phyloP scores from a whole-genome alignment of 2,329 filamentous ascomycete genomes.

The Acarospora socialis region DNA sequence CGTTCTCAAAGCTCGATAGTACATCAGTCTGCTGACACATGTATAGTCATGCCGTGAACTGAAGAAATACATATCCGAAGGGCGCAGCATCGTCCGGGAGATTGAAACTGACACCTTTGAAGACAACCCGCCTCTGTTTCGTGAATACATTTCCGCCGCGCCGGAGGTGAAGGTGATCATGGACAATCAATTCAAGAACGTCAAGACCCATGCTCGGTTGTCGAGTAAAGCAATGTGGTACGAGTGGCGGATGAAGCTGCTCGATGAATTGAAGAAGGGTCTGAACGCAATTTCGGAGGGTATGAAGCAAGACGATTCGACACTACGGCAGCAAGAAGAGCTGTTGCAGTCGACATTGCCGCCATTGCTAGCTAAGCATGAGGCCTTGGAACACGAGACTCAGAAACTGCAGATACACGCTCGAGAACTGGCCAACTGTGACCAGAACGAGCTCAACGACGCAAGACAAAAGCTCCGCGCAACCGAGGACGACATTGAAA shows the following conservation, averaged over 20 bases:
- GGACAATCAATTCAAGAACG: slow-evolving; percentile 95
- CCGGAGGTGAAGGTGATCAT: slow-evolving; percentile 73
- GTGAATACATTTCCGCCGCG: slow-evolving; percentile 75
- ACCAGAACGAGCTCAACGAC: slow-evolving; percentile 61
- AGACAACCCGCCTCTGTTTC: slow-evolving; percentile 82
- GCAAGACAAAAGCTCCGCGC: slow-evolving; percentile 54
- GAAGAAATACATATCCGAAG: slow-evolving; percentile 92
- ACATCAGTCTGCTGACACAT: slow-evolving; percentile 12
- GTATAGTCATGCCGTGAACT: slow-evolving; percentile 70
- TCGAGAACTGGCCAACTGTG: slow-evolving; percentile 61
- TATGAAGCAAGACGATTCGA: slow-evolving; percentile 58
- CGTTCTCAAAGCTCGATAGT: neutral
- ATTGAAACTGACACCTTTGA: slow-evolving; percentile 81
- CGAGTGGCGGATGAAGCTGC: slow-evolving; percentile 85
- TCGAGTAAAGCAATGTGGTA: slow-evolving; percentile 97
- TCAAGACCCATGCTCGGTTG: slow-evolving; percentile 81
- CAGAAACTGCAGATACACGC: slow-evolving; percentile 57
- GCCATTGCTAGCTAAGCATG: slow-evolving; percentile 43
- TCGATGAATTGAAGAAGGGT: slow-evolving; percentile 67
- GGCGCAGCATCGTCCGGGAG: slow-evolving; percentile 73
- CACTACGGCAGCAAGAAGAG: slow-evolving; percentile 53
- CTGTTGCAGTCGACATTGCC: slow-evolving; percentile 57
- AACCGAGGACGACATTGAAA: slow-evolving; percentile 53
- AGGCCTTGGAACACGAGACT: slow-evolving; percentile 48
- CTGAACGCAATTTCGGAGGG: slow-evolving; percentile 61